These are phyloP conservation scores for Mycena galopus DNA, from an alignment of 768 basidiomycete species.

Conservation along the genomic window DNA sequence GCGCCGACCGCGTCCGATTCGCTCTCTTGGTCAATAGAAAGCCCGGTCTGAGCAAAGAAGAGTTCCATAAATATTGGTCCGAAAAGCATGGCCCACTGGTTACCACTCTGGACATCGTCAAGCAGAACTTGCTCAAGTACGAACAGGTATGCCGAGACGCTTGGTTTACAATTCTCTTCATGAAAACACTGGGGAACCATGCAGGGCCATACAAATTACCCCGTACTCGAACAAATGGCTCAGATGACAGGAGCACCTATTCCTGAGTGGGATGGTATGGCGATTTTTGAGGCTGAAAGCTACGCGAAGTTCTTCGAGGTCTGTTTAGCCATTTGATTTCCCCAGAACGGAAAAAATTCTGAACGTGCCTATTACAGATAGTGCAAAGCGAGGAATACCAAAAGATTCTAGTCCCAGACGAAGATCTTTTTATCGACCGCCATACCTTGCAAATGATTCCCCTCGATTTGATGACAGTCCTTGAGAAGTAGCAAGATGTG, in stretches of 20 bases:
- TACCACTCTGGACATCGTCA: constrained; percentile 46
- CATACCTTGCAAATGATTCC: not conserved
- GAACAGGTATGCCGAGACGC: constrained; percentile 44
- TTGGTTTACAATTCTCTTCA: too few species aligned
- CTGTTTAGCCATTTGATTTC: not conserved
- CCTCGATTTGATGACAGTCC: constrained; percentile 14
- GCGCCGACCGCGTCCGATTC: constrained; percentile 47
- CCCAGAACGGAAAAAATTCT: not conserved
- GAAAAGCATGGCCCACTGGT: constrained; percentile 46
- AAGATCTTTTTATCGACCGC: not conserved
- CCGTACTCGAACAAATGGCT: too few species aligned
- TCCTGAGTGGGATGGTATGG: constrained; percentile 22
- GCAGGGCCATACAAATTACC: too few species aligned
- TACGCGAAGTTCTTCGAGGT: constrained; percentile 24
- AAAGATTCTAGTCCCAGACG: not conserved
- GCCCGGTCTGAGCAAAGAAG: constrained; percentile 43
- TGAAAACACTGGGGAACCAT: too few species aligned
- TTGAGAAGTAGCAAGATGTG: not conserved
- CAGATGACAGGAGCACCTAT: too few species aligned
- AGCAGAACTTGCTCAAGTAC: constrained; percentile 50
- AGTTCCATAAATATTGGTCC: constrained; percentile 49
- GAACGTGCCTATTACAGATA: not conserved
- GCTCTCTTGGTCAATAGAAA: constrained; percentile 45
- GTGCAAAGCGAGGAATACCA: constrained; percentile 10
- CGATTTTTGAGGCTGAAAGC: constrained; percentile 23